These are phyloP conservation scores for Penicillium concentricum DNA, from an alignment of 2,329 filamentous ascomycete genomes.

Conservation along the genomic window DNA sequence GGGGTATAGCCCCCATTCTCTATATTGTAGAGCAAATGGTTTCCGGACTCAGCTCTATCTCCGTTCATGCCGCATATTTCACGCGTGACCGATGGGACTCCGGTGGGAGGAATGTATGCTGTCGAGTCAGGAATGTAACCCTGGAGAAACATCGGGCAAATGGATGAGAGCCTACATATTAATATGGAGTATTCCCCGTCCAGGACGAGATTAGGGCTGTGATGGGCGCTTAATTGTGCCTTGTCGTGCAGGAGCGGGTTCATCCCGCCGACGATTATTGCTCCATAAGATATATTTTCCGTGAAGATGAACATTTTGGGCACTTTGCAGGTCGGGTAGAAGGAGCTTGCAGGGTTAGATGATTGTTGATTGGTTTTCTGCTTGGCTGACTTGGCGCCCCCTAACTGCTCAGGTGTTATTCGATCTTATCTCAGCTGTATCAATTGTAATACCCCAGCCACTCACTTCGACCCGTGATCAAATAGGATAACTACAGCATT, in stretches of 20 bases:
- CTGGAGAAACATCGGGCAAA: background rate
- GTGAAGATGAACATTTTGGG: background rate
- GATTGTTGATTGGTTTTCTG: background rate
- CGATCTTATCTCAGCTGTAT: background rate
- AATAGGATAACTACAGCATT: background rate
- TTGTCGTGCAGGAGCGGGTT: background rate
- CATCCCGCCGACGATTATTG: background rate
- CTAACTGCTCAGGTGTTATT: background rate
- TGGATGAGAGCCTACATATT: background rate
- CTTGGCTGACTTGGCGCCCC: background rate
- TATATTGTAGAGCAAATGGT: background rate
- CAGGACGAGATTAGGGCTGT: background rate
- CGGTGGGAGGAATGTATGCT: conserved; percentile 5
- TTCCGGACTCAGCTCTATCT: conserved; percentile 4
- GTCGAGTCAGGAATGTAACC: background rate
- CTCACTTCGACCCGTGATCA: background rate
- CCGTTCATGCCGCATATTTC: background rate
- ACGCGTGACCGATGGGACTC: conserved; percentile 17
- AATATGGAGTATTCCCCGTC: background rate
- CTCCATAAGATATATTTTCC: background rate
- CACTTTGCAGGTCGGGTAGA: background rate
- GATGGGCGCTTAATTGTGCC: background rate
- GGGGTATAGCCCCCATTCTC: background rate
- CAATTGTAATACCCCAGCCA: background rate
- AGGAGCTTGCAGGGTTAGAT: background rate